Base-by-base conservation (phyloP, 768 basidiomycete genomes). In the Pulveroboletus sp. region DNA sequence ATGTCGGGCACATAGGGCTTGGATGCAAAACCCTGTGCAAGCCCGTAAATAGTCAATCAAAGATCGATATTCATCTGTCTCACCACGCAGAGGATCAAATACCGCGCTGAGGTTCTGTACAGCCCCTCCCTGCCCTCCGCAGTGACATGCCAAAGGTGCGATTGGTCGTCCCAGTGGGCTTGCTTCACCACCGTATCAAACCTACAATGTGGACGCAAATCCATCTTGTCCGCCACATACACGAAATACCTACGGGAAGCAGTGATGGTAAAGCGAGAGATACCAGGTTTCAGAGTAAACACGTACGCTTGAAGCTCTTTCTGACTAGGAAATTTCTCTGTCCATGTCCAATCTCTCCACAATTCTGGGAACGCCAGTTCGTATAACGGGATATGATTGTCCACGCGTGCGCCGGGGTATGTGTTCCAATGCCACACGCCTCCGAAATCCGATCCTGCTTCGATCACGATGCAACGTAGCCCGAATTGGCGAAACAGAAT, bases 381-480 rank as follows among this genome's bases (percentile, higher is more conserved):
- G 31, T 57, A 57, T 37, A 21, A 5, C 1, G 47, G 56, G 2
- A 57, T 53, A 1, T 21, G 17, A 20, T 25, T 47, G 45, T 57
- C 55, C 8, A 40, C 55, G 0, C 56, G 49, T 6, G 55, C 55
- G 2, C 56, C 56, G 0, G 55, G 56, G 32, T 57, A 57, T 32
- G 6, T 41, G 47, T 57, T 57, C 55, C 56, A 53, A 35, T 41
- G n/a, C 50, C 56, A 57, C 1, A 38, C 31, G 10, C 56, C 56
- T 17, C 56, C 55, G 2, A 57, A 33, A n/a, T 53, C 50, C 0
- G 56, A 57, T 2, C 39, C 56, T 14, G 50, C 50, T 0, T 57
- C 55, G 37, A 58, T 38, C 20, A 53, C 16, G 2, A 8, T 38
- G 47, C 55, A 58, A n/a, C 39, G 41, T 38, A 58, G 38, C 4